Conservation (phyloP, 768 basidiomycete genomes). For the Leccinum subtestaceum region DNA sequence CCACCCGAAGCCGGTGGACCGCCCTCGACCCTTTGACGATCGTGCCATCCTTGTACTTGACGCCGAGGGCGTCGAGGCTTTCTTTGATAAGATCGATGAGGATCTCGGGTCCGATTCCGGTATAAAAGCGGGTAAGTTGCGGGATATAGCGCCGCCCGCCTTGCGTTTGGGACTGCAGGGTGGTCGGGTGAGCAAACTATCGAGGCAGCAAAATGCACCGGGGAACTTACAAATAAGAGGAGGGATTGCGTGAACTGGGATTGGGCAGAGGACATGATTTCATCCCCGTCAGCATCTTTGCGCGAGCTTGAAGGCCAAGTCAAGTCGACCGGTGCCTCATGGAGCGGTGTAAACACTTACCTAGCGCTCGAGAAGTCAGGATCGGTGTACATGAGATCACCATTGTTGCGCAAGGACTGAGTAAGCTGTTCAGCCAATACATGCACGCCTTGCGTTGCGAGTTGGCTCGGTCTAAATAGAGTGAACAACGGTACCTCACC, state of each 20-base stretch:
- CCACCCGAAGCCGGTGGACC: slow-evolving; percentile 51
- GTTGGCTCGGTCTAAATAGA: slow-evolving; percentile 60
- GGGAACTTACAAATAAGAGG: slow-evolving; percentile 68
- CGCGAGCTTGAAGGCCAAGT: slow-evolving; percentile 8
- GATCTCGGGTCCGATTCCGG: slow-evolving; percentile 49
- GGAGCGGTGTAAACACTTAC: slow-evolving; percentile 28
- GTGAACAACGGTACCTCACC: not conserved
- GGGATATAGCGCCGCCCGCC: slow-evolving; percentile 69
- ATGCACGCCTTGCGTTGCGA: slow-evolving; percentile 48
- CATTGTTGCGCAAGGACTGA: slow-evolving; percentile 59
- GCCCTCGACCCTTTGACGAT: slow-evolving; percentile 13
- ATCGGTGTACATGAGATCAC: slow-evolving; percentile 72
- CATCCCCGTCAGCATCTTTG: slow-evolving; percentile 55
- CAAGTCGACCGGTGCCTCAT: not conserved
- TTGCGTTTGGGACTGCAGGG: slow-evolving; percentile 75
- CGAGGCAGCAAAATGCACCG: not conserved
- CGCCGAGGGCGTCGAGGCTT: slow-evolving; percentile 45
- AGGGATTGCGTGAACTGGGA: slow-evolving; percentile 81
- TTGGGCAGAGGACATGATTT: slow-evolving; percentile 55
- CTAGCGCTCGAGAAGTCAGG: slow-evolving; percentile 41
- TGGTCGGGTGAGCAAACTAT: not conserved
- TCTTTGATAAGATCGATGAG: slow-evolving; percentile 55
- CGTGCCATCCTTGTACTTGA: slow-evolving; percentile 46
- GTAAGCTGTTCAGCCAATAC: slow-evolving; percentile 71
- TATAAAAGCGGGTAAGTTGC: slow-evolving; percentile 80